A percentile compares a stretch with the other conserved stretches of the same genome.
These are phyloP conservation scores for Leccinum barrowsii DNA, from an alignment of 768 basidiomycete species.

Conservation along the genomic window DNA sequence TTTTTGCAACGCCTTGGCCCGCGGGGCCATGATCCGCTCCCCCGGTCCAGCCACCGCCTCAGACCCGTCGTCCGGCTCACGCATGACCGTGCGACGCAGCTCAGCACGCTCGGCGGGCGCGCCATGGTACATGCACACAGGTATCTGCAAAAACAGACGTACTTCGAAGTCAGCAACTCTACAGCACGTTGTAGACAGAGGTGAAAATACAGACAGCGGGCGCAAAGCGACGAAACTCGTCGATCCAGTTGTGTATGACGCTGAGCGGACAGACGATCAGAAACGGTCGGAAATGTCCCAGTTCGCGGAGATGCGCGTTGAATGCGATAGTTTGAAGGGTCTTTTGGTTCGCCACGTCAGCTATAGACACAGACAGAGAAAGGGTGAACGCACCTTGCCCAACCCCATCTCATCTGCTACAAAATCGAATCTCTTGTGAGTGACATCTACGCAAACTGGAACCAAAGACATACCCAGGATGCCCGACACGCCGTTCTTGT, in stretches of 20 bases:
- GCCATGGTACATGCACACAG: conserved; percentile 91
- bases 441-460: conserved; percentile 15
- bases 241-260: conserved; percentile 88
- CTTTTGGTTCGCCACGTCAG: conserved; percentile 35
- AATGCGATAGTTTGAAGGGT: conserved; percentile 96
- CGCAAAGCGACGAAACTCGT: conserved; percentile 82
- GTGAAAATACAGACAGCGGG: conserved; percentile 56
- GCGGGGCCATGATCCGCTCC: conserved; percentile 24
- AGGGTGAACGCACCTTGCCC: conserved; percentile 54
- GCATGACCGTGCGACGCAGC: conserved; percentile 63
- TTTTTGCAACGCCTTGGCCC: conserved; percentile 16
- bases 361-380: not conserved
- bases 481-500: conserved; percentile 81
- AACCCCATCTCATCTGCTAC: conserved; percentile 94
- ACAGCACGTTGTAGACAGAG: not conserved
- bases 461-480: conserved; percentile 56
- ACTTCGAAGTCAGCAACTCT: not conserved
- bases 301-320: conserved; percentile 81
- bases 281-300: conserved; percentile 68
- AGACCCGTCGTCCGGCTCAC: conserved; percentile 28
- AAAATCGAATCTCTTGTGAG: not conserved
- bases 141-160: conserved; percentile 48
- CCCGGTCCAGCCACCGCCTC: conserved; percentile 19
- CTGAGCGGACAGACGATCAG: conserved; percentile 91
- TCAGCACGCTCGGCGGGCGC: conserved; percentile 76